Evolutionary conservation across 257 asterid genomes (phyloP).

Genomic region (Solanum rostratum): DNA sequence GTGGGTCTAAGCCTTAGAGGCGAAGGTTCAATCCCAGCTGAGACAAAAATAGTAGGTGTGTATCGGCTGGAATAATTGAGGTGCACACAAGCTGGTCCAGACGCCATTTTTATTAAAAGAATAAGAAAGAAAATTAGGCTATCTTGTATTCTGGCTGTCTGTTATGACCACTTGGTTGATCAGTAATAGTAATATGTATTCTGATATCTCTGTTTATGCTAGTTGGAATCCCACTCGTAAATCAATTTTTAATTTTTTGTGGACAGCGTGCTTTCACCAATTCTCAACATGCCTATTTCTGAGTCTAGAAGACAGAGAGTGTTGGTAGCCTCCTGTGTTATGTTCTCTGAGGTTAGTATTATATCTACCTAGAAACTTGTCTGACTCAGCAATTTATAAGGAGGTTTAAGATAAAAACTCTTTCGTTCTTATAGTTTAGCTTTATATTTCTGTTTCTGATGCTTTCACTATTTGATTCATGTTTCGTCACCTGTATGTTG

Average conservation of each 20-base stretch:
- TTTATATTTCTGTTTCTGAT: neutral
- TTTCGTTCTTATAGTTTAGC: neutral
- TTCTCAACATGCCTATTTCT: slow-evolving; percentile 82
- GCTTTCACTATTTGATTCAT: slow-evolving; percentile 1
- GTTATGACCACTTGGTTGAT: neutral
- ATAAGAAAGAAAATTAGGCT: neutral
- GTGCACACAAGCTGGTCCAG: neutral
- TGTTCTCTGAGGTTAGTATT: slow-evolving; percentile 85
- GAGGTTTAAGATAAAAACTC: neutral
- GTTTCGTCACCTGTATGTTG: slow-evolving; percentile 16
- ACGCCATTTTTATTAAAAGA: neutral
- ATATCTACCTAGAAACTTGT: neutral
- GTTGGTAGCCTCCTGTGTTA: slow-evolving; percentile 87
- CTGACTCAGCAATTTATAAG: neutral
- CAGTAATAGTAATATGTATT: neutral
- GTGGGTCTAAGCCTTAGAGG: neutral
- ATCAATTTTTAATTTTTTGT: slow-evolving; percentile 3
- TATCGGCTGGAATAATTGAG: neutral
- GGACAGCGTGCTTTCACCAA: slow-evolving; percentile 88
- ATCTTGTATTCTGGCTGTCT: neutral
- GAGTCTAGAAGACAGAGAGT: slow-evolving; percentile 95
- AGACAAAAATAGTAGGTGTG: neutral
- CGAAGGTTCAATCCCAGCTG: neutral
- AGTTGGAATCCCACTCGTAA: neutral
- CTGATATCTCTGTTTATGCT: neutral